A percentile compares a stretch with the other conserved stretches of the same genome.
Evolutionary conservation across 2,329 filamentous ascomycete genomes (phyloP).

Genomic region (Colletotrichum sp.): DNA sequence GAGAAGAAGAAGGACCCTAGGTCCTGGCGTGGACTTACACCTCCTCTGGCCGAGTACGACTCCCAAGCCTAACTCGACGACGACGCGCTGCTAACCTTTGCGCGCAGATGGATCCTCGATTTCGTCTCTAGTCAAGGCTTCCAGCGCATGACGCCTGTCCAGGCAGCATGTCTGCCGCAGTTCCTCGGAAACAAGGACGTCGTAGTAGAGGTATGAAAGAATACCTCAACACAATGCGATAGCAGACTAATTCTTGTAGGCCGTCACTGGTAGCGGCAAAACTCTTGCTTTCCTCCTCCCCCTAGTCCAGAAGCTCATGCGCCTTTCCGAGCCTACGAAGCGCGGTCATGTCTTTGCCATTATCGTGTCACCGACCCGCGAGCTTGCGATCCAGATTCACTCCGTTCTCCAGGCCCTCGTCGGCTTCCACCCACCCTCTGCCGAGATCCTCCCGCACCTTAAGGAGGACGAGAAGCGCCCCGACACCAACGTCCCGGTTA

Average conservation of each 20-base stretch:
- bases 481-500: slow-evolving; percentile 48
- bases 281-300: slow-evolving; percentile 82
- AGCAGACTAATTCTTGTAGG: slow-evolving; percentile 45
- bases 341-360: slow-evolving; percentile 91
- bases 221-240: accelerated
- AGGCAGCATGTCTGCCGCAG: slow-evolving; percentile 87
- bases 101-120: slow-evolving; percentile 85
- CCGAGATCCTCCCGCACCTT: slow-evolving; percentile 63
- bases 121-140: slow-evolving; percentile 87
- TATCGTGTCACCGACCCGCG: slow-evolving; percentile 90
- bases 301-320: slow-evolving; percentile 80
- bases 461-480: slow-evolving; percentile 62
- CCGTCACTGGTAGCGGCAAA: slow-evolving; percentile 91
- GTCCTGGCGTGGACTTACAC: slow-evolving; percentile 46
- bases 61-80: slow-evolving; percentile 48
- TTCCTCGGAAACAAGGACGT: slow-evolving; percentile 92
- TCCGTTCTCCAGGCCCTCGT: slow-evolving; percentile 79
- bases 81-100: slow-evolving; percentile 67
- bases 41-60: slow-evolving; percentile 38
- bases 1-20: slow-evolving; percentile 51
- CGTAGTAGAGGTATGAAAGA: slow-evolving; percentile 72
- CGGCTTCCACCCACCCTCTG: slow-evolving; percentile 82
- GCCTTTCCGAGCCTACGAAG: slow-evolving; percentile 81
- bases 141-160: slow-evolving; percentile 88
- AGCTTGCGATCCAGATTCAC: slow-evolving; percentile 90